Conservation (phyloP, 495 filamentous ascomycete genomes). For the Neurospora sp. region DNA sequence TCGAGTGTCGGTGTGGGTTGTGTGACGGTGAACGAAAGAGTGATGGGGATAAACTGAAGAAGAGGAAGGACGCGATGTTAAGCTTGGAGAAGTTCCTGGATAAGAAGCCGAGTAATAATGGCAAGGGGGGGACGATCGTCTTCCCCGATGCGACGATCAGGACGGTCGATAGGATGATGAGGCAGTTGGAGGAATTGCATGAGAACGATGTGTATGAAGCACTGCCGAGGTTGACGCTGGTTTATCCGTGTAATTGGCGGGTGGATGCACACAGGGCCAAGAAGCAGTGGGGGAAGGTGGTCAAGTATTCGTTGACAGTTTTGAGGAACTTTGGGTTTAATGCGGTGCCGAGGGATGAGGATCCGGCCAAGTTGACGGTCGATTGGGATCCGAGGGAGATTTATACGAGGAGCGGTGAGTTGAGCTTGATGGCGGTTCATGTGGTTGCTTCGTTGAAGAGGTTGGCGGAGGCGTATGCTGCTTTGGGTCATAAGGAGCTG, state of each 20-base stretch:
- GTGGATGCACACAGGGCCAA: conserved; percentile 26
- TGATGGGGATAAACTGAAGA: conserved; percentile 6
- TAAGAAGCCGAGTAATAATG: conserved; percentile 6
- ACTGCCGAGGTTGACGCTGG: conserved; percentile 29
- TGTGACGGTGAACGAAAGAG: conserved; percentile 24
- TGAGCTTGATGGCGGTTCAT: conserved; percentile 30
- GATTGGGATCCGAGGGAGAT: conserved; percentile 21
- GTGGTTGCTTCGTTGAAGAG: conserved; percentile 27
- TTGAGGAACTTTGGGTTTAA: conserved; percentile 36
- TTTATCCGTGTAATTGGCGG: conserved; percentile 34
- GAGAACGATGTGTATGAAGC: conserved; percentile 25
- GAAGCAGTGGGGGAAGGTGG: conserved; percentile 30
- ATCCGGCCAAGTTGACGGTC: conserved; percentile 1
- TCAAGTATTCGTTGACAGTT: conserved; percentile 25
- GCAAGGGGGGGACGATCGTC: conserved; percentile 9
- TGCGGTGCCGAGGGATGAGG: conserved; percentile 13
- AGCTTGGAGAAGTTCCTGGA: conserved; percentile 18
- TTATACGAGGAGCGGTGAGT: conserved; percentile 8
- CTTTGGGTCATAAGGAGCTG: conserved; percentile 20
- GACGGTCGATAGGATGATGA: conserved; percentile 19
- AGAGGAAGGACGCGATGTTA: conserved; percentile 15
- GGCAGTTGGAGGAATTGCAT: conserved; percentile 28
- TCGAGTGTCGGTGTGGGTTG: conserved; percentile 36
- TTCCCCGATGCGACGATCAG: conserved; percentile 20
- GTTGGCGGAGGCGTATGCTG: conserved; percentile 24